Evolutionary conservation across 1,139 yeast genomes (phyloP).

Genomic region (Yamadazyma atlantica): DNA sequence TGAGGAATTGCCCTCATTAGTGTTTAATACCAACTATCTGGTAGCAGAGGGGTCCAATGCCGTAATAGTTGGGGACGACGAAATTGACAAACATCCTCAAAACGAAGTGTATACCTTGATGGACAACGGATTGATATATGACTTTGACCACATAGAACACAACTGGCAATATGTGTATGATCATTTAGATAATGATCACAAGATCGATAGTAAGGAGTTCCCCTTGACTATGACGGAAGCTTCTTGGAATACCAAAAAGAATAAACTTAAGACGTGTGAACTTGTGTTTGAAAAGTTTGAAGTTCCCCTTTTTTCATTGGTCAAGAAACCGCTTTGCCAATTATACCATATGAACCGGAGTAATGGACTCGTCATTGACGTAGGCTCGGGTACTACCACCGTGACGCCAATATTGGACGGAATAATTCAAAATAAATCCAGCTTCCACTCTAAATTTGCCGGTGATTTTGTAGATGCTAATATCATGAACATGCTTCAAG

Average conservation of each 20-base stretch:
- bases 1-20: constrained; percentile 61
- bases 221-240: constrained; percentile 70
- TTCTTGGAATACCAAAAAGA: constrained; percentile 58
- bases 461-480: constrained; percentile 70
- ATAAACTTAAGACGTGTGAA: constrained; percentile 52
- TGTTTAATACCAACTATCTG: constrained; percentile 58
- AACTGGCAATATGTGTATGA: constrained; percentile 62
- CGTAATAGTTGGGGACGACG: constrained; percentile 53
- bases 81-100: constrained; percentile 38
- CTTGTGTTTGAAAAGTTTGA: constrained; percentile 63
- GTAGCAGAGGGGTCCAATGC: constrained; percentile 25
- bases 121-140: constrained; percentile 65
- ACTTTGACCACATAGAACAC: constrained; percentile 59
- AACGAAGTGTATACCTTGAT: constrained; percentile 61
- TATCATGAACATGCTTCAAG: constrained; percentile 38
- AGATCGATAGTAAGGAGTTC: constrained; percentile 49
- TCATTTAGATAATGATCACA: constrained; percentile 42
- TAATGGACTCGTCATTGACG: constrained; percentile 66
- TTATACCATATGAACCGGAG: constrained; percentile 68
- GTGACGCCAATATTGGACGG: constrained; percentile 77
- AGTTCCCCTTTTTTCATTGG: constrained; percentile 66
- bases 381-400: constrained; percentile 60
- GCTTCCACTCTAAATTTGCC: constrained; percentile 60
- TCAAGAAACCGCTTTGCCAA: constrained; percentile 70
- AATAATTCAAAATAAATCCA: constrained; percentile 58